Evolutionary conservation across 305 asterid genomes (phyloP), one percentile per base, ranked within the genome.

Genomic region (Salvia sclarea): DNA sequence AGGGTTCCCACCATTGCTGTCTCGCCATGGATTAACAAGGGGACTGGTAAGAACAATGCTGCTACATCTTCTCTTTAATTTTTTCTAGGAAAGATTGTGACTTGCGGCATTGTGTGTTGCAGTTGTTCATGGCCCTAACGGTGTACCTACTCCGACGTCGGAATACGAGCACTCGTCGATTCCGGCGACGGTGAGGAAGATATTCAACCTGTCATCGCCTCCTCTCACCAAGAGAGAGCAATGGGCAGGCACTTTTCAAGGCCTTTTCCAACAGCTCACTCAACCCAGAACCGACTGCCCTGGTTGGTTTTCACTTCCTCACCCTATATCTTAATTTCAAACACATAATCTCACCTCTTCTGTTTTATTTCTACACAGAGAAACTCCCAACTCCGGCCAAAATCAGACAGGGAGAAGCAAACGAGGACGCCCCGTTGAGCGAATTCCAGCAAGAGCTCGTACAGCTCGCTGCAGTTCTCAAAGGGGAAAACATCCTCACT

Each of bases 81-180:
- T n/a, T n/a, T n/a, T n/a, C n/a, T n/a, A n/a, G n/a, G n/a, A n/a
- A n/a, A n/a, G n/a, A n/a, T n/a, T n/a, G n/a, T n/a, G n/a, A n/a
- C n/a, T n/a, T n/a, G n/a, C 1, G 38, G 38, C 38, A 33, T 6
- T 33, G 9, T 33, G 9, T 6, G 20, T 12, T 61, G 88, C 85
- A 89, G 98, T 89, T 73, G 91, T 89, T 68, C 98, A 92, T 76
- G 90, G 96, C 25, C 90, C 95, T 0, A 87, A 87, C 4, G 96
- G 96, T 0, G 74, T 77, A 21, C 96, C 98, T 0, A 66, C 54
- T n/a, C 66, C 83, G 8, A 79, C 88, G 5, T 88, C 98, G 4
- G 96, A 92, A 30, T 92, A 75, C 33, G 96, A 92, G 85, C 98
- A 92, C 69, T 89, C 98, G 2, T 92, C 98, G 0, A 82, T 92